phyloP scores from a whole-genome alignment of 495 filamentous ascomycete genomes.

The Clohesyomyces aquaticus region DNA sequence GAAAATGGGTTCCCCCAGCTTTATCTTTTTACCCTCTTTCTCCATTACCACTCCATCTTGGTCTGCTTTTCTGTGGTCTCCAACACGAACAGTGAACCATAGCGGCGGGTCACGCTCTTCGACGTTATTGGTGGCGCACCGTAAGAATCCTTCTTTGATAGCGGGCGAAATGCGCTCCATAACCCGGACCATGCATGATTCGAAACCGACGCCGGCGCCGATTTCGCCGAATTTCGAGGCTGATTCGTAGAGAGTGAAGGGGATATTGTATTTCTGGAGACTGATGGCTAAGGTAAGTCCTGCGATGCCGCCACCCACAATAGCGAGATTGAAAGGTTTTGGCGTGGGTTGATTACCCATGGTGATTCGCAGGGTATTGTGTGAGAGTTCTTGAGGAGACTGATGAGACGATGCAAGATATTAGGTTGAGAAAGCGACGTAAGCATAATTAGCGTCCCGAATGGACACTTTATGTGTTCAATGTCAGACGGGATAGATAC shows the following conservation, averaged over 20 bases:
- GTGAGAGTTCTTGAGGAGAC: not conserved
- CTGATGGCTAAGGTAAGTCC: constrained; percentile 26
- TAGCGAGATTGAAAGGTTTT: constrained; percentile 26
- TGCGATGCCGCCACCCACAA: constrained; percentile 34
- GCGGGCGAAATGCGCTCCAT: constrained; percentile 57
- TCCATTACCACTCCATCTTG: constrained; percentile 23
- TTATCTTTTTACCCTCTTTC: constrained; percentile 22
- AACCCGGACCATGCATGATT: constrained; percentile 60
- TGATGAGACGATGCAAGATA: not conserved
- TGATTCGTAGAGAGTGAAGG: constrained; percentile 33
- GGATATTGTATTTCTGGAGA: constrained; percentile 25
- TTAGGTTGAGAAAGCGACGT: not conserved
- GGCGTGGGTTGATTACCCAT: not conserved
- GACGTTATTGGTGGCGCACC: constrained; percentile 40
- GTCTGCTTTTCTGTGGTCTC: constrained; percentile 25
- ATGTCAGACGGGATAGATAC: not conserved
- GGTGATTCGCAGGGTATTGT: not conserved
- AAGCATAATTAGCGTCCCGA: too few relatives aligned
- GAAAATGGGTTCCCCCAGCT: constrained; percentile 37
- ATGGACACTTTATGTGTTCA: not conserved
- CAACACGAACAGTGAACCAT: constrained; percentile 43
- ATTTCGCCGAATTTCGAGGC: constrained; percentile 51
- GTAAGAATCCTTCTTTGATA: constrained; percentile 51
- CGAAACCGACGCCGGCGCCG: constrained; percentile 66
- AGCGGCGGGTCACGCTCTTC: constrained; percentile 21